Evolutionary conservation across 2,329 filamentous ascomycete genomes (phyloP).

Genomic region (Hypoxylon sp.): DNA sequence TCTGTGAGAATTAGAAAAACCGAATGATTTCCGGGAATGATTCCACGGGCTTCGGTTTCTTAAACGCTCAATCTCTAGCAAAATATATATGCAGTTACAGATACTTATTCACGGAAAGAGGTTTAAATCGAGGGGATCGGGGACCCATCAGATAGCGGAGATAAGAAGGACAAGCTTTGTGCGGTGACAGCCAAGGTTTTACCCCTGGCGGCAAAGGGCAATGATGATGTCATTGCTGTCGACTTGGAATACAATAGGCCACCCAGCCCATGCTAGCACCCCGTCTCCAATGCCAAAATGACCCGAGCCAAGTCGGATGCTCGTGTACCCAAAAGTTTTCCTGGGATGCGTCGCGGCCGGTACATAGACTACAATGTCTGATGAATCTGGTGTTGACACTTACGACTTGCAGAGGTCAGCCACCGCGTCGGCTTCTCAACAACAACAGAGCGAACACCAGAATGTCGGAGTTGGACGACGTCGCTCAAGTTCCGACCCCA

Average conservation of each 20-base stretch:
- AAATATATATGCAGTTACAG: neutral
- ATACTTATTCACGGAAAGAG: neutral
- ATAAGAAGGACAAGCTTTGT: slow-evolving; percentile 15
- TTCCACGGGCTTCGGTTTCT: neutral
- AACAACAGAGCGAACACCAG: slow-evolving; percentile 13
- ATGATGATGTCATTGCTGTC: slow-evolving; percentile 36
- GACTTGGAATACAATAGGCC: slow-evolving; percentile 9
- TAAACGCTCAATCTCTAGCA: no score
- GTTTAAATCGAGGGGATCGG: neutral
- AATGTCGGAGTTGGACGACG: slow-evolving; percentile 35
- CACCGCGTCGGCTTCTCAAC: slow-evolving; percentile 15
- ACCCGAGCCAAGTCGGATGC: slow-evolving; percentile 21
- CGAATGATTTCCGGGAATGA: neutral
- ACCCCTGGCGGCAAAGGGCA: slow-evolving; percentile 19
- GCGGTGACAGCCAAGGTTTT: slow-evolving; percentile 31
- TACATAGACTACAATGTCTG: slow-evolving; percentile 39
- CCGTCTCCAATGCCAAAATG: slow-evolving; percentile 23
- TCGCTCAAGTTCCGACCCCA: slow-evolving; percentile 48
- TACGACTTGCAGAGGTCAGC: slow-evolving; percentile 34
- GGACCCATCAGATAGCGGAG: slow-evolving; percentile 11
- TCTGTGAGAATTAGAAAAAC: neutral
- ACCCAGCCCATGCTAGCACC: slow-evolving; percentile 15
- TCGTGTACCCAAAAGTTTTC: slow-evolving; percentile 7
- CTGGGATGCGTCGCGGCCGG: slow-evolving; percentile 13
- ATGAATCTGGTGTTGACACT: slow-evolving; percentile 37